phyloP scores from a whole-genome alignment of 768 basidiomycete species.

The Amanita fuliginea region DNA sequence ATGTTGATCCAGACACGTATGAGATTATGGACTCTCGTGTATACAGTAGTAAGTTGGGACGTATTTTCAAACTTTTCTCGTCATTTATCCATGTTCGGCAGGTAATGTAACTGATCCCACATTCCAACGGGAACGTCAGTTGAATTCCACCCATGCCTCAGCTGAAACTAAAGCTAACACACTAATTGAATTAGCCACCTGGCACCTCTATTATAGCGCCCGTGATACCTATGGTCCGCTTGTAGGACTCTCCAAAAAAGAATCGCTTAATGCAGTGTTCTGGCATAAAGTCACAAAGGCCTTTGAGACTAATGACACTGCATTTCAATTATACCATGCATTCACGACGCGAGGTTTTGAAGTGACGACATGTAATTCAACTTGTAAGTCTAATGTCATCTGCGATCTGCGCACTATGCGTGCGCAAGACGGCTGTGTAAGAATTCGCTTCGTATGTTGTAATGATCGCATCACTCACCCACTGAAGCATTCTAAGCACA shows the following conservation, averaged over 20 bases:
- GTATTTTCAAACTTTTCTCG: not conserved
- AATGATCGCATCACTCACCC: not conserved
- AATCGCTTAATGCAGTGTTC: conserved; percentile 38
- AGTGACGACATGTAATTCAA: conserved; percentile 21
- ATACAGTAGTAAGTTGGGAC: conserved; percentile 29
- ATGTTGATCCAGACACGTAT: conserved; percentile 55
- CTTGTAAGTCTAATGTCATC: conserved; percentile 28
- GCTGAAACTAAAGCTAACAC: not conserved
- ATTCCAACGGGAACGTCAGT: conserved; percentile 37
- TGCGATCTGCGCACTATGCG: conserved; percentile 33
- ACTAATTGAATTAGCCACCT: conserved; percentile 25
- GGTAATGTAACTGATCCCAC: conserved; percentile 28
- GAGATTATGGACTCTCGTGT: conserved; percentile 51
- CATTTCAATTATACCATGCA: conserved; percentile 34
- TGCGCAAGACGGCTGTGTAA: conserved; percentile 32
- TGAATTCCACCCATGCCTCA: not conserved
- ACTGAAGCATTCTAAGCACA: conserved; percentile 8
- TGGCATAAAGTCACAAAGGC: conserved; percentile 53
- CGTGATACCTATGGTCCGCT: conserved; percentile 38
- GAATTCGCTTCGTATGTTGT: conserved; percentile 1
- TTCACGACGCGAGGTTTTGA: conserved; percentile 29
- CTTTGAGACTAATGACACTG: conserved; percentile 33
- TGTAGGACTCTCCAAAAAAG: conserved; percentile 23
- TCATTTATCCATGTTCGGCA: conserved; percentile 10
- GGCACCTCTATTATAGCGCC: conserved; percentile 48